Evolutionary conservation across 306 rosid species (phyloP).

Genomic region (Clitoria ternatea): DNA sequence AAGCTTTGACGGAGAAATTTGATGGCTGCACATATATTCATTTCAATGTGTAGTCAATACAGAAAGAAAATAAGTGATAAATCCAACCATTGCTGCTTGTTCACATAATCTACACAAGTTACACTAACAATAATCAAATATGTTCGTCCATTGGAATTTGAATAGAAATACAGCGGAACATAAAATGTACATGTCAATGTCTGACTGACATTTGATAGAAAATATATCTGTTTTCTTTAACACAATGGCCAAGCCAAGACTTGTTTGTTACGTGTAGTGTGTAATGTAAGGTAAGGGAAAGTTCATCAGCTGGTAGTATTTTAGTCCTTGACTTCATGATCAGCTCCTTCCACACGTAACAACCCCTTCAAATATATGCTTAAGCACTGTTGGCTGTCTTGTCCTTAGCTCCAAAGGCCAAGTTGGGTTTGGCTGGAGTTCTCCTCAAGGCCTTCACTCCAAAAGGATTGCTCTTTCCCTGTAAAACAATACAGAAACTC

Average conservation of each 20-base stretch:
- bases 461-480: constrained; percentile 70
- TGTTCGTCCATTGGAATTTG: constrained; percentile 23
- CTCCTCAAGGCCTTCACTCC: constrained; percentile 83
- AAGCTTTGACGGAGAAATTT: too few relatives aligned
- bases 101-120: constrained; percentile 25
- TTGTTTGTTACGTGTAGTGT: not conserved
- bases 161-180: constrained; percentile 24
- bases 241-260: constrained; percentile 20
- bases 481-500: constrained; percentile 23
- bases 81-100: constrained; percentile 18
- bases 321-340: constrained; percentile 20
- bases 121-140: constrained; percentile 23
- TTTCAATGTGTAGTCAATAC: not conserved
- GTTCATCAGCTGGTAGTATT: not conserved
- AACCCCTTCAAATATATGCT: constrained; percentile 1
- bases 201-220: constrained; percentile 23
- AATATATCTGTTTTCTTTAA: constrained; percentile 23
- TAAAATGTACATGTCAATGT: constrained; percentile 50
- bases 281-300: constrained; percentile 15
- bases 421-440: constrained; percentile 53
- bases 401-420: constrained; percentile 39
- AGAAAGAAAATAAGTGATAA: not conserved
- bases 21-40: too few relatives aligned
- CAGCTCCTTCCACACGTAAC: not conserved
- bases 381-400: constrained; percentile 45